phyloP scores from a whole-genome alignment of 179 eudicot species.

The Pouteria campechiana region DNA sequence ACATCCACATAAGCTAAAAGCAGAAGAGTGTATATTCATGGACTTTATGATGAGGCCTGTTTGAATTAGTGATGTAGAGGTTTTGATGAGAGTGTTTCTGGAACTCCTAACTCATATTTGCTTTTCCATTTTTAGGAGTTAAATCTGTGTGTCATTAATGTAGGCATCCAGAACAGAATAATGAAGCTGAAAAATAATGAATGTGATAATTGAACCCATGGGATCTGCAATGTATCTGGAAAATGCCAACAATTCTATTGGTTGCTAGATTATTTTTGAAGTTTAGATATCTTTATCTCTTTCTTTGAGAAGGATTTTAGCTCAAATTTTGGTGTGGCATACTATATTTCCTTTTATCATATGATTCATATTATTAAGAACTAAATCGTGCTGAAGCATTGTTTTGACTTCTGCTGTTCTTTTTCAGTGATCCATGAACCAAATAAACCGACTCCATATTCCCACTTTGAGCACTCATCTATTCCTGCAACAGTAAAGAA shows the following conservation, averaged over 20 bases:
- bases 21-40: too few species aligned
- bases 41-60: too few species aligned
- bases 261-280: neutral
- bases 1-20: too few species aligned
- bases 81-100: too few species aligned
- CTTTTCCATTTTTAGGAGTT: neutral
- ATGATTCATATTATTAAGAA: neutral
- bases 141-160: neutral
- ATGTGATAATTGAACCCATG: too few species aligned
- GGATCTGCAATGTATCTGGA: too few species aligned
- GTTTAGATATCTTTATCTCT: neutral
- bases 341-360: neutral
- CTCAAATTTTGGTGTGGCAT: neutral
- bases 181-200: neutral
- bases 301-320: neutral
- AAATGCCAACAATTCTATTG: neutral
- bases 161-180: neutral
- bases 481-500: slow-evolving; percentile 92
- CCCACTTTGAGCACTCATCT: slow-evolving; percentile 93
- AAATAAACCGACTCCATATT: slow-evolving; percentile 69
- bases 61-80: too few species aligned
- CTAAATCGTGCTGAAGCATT: neutral
- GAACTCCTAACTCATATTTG: too few species aligned
- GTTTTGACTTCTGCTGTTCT: neutral
- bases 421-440: slow-evolving; percentile 78